Percentiles rank a stretch among this genome's conserved stretches.
Conservation (phyloP, 345 rosid genomes). For the Syzygium aqueum region DNA sequence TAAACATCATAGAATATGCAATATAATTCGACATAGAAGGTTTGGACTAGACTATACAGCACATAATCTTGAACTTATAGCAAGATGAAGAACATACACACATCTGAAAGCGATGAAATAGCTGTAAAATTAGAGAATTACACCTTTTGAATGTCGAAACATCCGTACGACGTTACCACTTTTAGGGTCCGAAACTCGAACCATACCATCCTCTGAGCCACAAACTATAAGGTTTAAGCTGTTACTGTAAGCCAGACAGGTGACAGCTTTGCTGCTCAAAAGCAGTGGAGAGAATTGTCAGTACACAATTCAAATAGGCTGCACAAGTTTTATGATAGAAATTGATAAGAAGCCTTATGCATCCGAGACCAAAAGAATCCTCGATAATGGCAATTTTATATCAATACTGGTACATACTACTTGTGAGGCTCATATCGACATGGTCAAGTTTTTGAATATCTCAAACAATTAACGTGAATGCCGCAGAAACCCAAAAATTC, state of each 20-base stretch:
- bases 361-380: neutral
- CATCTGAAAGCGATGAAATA: neutral
- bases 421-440: neutral
- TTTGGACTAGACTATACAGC: neutral
- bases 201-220: conserved; percentile 75
- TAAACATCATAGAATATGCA: neutral
- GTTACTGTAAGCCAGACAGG: conserved; percentile 56
- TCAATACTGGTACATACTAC: neutral
- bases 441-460: neutral
- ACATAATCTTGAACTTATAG: neutral
- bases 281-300: neutral
- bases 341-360: neutral
- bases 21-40: neutral
- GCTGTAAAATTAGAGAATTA: neutral
- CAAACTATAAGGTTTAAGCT: conserved; percentile 52
- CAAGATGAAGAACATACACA: neutral
- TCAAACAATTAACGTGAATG: neutral
- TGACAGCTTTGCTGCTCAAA: conserved; percentile 56
- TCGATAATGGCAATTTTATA: neutral
- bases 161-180: conserved; percentile 35
- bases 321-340: neutral
- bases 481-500: neutral
- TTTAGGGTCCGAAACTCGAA: conserved; percentile 60
- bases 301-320: neutral
- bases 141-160: conserved; percentile 62